Evolutionary conservation across 305 asterid species (phyloP), one percentile per base, ranked within the genome.

Genomic region (Coffea humblotiana): DNA sequence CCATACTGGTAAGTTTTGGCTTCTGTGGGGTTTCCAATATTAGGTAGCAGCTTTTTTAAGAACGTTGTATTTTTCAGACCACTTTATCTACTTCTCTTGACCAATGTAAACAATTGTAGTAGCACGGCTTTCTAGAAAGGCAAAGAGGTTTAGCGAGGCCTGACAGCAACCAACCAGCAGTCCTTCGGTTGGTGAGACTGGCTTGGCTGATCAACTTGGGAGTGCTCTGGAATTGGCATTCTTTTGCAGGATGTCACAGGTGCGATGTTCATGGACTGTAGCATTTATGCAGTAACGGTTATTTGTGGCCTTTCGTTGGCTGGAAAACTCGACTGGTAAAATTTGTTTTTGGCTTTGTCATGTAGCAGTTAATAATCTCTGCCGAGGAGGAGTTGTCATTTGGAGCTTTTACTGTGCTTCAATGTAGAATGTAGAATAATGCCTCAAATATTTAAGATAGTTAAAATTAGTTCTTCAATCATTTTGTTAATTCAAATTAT

Each of bases 201-300:
- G 75, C 73, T 73, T 83, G 85, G 84, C 86, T 25, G 88, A 90
- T 85, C 94, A 88, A 65, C 56, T 92, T 61, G 92, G 92, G 74
- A 85, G 85, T 82, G 93, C 89, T 66, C 82, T 94, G 80, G 94
- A 90, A 84, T 66, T 78, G 15, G 90, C 87, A 27, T 79, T 90
- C 82, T 90, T 75, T 61, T 92, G 88, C 89, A 88, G 84, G 89
- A 83, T 16, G 75, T 88, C 77, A 35, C 79, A 56, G 84, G 85
- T 76, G 95, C 97, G 10, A 47, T 90, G 88, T 84, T 90, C 65
- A 88, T 94, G 87, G 98, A 94, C 82, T 84, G 91, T 66, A 84
- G 96, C 75, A 74, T 94, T 79, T 94, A 92, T 79, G 88, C 89
- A 0, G 84, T 92, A 56, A 87, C 89, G 85, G 92, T 94, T 73